phyloP scores from a whole-genome alignment of 805 yeast genomes.

The Yarrowia sp. region DNA sequence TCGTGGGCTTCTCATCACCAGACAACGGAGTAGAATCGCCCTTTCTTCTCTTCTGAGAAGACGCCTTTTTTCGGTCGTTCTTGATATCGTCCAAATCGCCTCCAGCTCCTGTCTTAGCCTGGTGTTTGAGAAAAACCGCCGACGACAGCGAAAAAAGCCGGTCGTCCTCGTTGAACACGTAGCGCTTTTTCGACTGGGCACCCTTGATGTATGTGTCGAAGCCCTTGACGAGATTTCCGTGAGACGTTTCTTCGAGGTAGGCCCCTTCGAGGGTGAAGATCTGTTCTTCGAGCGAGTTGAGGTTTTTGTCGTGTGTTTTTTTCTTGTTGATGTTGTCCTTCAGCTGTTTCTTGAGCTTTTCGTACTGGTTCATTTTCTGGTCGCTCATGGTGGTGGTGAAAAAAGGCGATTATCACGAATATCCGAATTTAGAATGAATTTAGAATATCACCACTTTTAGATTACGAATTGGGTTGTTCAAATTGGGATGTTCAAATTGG shows the following conservation, averaged over 20 bases:
- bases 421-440: no score
- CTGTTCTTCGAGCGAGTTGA: constrained; percentile 63
- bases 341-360: constrained; percentile 60
- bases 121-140: constrained; percentile 55
- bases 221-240: constrained; percentile 86
- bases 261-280: constrained; percentile 74
- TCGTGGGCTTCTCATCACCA: constrained; percentile 5
- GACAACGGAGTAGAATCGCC: constrained; percentile 1
- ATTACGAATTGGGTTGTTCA: no score
- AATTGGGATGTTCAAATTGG: not conserved
- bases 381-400: constrained; percentile 31
- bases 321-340: constrained; percentile 60
- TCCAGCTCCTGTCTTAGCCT: constrained; percentile 33
- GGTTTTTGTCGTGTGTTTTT: constrained; percentile 56
- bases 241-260: constrained; percentile 67
- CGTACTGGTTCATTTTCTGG: constrained; percentile 49
- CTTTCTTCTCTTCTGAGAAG: constrained; percentile 6
- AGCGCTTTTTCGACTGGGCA: constrained; percentile 48
- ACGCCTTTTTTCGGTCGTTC: constrained; percentile 3
- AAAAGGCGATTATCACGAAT: no score
- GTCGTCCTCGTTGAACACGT: constrained; percentile 59
- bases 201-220: constrained; percentile 73
- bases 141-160: constrained; percentile 77
- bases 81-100: constrained; percentile 33
- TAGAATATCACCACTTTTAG: no score